Evolutionary conservation across 305 asterid genomes (phyloP).

Genomic region (Nicotiana rustica): DNA sequence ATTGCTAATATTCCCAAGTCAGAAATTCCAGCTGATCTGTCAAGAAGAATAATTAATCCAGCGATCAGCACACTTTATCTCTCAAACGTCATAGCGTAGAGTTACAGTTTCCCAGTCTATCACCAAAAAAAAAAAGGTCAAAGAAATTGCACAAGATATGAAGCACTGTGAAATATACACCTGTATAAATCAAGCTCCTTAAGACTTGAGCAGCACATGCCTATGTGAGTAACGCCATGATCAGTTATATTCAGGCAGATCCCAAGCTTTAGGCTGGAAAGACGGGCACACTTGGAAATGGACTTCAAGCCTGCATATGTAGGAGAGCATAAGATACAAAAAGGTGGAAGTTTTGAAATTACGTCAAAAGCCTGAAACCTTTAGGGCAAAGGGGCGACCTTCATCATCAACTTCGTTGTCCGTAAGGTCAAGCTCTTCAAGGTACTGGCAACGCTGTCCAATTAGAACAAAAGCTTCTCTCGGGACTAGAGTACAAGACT

Average conservation of each 20-base stretch:
- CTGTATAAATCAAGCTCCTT: constrained; percentile 90
- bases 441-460: constrained; percentile 79
- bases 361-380: background rate
- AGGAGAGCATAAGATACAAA: background rate
- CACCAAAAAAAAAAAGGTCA: background rate
- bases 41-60: constrained; percentile 24
- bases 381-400: constrained; percentile 53
- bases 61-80: constrained; percentile 22
- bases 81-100: background rate
- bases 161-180: constrained; percentile 43
- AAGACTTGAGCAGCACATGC: constrained; percentile 73
- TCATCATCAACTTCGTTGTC: constrained; percentile 92
- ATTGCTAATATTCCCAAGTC: constrained; percentile 69
- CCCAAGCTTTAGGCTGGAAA: constrained; percentile 76
- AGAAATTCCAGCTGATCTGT: constrained; percentile 80
- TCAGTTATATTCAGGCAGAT: constrained; percentile 78
- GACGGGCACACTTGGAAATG: constrained; percentile 70
- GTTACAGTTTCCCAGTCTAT: background rate
- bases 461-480: constrained; percentile 84
- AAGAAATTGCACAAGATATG: background rate
- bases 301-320: constrained; percentile 65
- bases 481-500: constrained; percentile 72
- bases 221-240: constrained; percentile 60
- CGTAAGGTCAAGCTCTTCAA: constrained; percentile 93
- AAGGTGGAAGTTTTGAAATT: background rate